phyloP scores from a whole-genome alignment of 768 basidiomycete species.

The Fistulinella prunicolor region DNA sequence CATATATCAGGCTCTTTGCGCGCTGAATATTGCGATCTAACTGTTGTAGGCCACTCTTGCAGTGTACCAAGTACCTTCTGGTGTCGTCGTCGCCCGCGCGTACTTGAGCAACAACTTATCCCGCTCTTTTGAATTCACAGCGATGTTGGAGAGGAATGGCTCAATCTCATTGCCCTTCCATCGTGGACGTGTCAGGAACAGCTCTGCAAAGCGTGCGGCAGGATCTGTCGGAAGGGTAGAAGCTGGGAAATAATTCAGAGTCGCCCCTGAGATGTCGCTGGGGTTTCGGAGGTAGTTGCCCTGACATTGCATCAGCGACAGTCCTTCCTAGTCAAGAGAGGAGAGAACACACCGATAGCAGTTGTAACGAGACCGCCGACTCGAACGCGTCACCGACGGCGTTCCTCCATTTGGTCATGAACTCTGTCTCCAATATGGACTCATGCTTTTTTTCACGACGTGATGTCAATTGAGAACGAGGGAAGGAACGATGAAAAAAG shows the following conservation, averaged over 20 bases:
- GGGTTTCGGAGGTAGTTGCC: slow-evolving; percentile 66
- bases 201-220: slow-evolving; percentile 76
- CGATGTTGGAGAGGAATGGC: slow-evolving; percentile 80
- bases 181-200: slow-evolving; percentile 75
- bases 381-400: slow-evolving; percentile 80
- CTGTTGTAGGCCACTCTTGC: slow-evolving; percentile 60
- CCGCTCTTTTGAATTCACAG: slow-evolving; percentile 79
- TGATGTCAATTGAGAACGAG: background rate
- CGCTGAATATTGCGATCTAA: too few species aligned
- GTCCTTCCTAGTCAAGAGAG: background rate
- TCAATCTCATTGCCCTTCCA: slow-evolving; percentile 81
- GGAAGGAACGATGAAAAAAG: background rate
- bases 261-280: slow-evolving; percentile 32
- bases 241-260: slow-evolving; percentile 72
- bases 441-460: slow-evolving; percentile 50
- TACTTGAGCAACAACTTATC: slow-evolving; percentile 88
- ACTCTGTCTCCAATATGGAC: slow-evolving; percentile 50
- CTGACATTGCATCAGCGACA: slow-evolving; percentile 40
- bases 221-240: slow-evolving; percentile 75
- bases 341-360: slow-evolving; percentile 57
- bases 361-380: slow-evolving; percentile 51
- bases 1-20: too few species aligned
- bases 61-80: slow-evolving; percentile 70
- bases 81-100: slow-evolving; percentile 71
- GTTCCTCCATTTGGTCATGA: slow-evolving; percentile 66